Evolutionary conservation across 2,329 filamentous ascomycete genomes (phyloP).

Genomic region (Rachicladosporium sp.): DNA sequence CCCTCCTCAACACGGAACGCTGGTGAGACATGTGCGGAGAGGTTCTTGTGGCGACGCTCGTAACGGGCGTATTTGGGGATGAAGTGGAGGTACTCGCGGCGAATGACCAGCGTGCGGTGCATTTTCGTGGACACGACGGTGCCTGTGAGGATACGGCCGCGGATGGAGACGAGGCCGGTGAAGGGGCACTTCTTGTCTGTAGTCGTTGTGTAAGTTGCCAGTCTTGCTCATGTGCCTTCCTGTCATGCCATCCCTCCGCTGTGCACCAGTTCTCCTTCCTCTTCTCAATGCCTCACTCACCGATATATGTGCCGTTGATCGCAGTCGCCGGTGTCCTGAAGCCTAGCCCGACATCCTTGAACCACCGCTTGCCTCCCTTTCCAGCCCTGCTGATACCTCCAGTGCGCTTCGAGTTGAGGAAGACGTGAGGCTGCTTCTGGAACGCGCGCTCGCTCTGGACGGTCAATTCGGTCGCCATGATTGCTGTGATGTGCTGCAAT

Average conservation of each 20-base stretch:
- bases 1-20: constrained; percentile 99
- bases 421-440: constrained; percentile 99
- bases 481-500: constrained; percentile 27
- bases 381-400: constrained; percentile 69
- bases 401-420: constrained; percentile 94
- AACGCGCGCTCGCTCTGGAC: constrained; percentile 99
- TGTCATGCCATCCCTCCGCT: not conserved
- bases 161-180: constrained; percentile 97
- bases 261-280: not conserved
- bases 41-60: constrained; percentile 99
- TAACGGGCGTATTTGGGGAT: constrained; percentile 99
- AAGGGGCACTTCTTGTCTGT: constrained; percentile 99
- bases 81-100: constrained; percentile 99
- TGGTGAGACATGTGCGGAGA: constrained; percentile 95
- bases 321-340: constrained; percentile 98
- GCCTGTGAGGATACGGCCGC: constrained; percentile 98
- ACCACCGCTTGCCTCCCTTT: constrained; percentile 92
- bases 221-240: constrained; percentile 1
- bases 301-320: constrained; percentile 98
- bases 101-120: constrained; percentile 99
- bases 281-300: constrained; percentile 45
- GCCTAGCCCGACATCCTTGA: constrained; percentile 98
- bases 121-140: constrained; percentile 99
- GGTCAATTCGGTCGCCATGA: constrained; percentile 96
- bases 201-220: constrained; percentile 7